Percentiles rank a stretch among this genome's conserved stretches.
These are phyloP conservation scores for Solidago caesia DNA, from an alignment of 129 eudicot species.

Conservation along the genomic window DNA sequence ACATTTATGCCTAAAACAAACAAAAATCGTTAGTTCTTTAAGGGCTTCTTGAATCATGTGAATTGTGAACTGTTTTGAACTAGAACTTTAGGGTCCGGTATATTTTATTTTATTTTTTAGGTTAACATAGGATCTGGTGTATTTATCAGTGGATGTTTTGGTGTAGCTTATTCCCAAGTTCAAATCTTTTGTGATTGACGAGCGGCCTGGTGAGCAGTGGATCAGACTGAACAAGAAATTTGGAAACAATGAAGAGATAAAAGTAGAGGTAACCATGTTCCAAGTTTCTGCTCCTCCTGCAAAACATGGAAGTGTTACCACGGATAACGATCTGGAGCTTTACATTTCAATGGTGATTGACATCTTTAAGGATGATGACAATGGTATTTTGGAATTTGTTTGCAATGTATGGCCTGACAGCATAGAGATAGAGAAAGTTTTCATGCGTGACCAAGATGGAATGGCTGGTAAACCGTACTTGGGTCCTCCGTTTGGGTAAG, in stretches of 20 bases:
- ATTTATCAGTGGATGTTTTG: background rate
- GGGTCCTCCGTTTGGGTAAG: constrained; percentile 82
- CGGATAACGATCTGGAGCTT: constrained; percentile 50
- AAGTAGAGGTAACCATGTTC: constrained; percentile 86
- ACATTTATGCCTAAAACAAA: too few relatives aligned
- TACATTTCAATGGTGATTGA: constrained; percentile 63
- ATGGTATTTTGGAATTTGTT: constrained; percentile 59
- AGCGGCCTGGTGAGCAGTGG: constrained; percentile 65
- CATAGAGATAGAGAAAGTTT: constrained; percentile 62
- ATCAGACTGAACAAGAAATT: constrained; percentile 57
- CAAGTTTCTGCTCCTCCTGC: constrained; percentile 53
- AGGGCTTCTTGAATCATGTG: too few relatives aligned
- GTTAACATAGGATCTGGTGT: background rate
- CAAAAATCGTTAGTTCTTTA: too few relatives aligned
- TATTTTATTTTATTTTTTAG: too few relatives aligned
- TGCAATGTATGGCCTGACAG: constrained; percentile 89
- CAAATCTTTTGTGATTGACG: constrained; percentile 61
- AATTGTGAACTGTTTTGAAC: too few relatives aligned
- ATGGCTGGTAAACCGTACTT: constrained; percentile 53
- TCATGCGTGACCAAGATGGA: constrained; percentile 47
- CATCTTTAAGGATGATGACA: constrained; percentile 55
- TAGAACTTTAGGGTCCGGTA: too few relatives aligned
- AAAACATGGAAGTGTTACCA: constrained; percentile 39
- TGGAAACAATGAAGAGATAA: constrained; percentile 73
- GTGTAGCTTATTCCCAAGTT: constrained; percentile 55